Evolutionary conservation across 495 filamentous ascomycete genomes (phyloP).

Genomic region (Penicillium flavigenum): DNA sequence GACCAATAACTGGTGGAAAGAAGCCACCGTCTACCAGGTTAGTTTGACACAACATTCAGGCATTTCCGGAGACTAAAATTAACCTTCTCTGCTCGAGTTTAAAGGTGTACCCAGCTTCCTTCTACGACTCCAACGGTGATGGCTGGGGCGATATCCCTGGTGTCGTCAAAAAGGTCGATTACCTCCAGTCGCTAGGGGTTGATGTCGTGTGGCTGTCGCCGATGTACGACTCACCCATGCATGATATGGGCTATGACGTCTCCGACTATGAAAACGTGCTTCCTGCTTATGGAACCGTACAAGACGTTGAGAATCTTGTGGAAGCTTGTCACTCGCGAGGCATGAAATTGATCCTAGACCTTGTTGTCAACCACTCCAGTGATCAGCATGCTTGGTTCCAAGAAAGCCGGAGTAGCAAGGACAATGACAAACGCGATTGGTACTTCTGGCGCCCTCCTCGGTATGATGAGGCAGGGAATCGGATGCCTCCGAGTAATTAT

Average conservation of each 20-base stretch:
- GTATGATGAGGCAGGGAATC: constrained; percentile 46
- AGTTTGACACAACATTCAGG: background rate
- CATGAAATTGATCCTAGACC: constrained; percentile 56
- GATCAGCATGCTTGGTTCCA: constrained; percentile 58
- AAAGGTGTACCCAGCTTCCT: constrained; percentile 28
- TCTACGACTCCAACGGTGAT: constrained; percentile 57
- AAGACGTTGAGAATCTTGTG: constrained; percentile 53
- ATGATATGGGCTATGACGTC: constrained; percentile 53
- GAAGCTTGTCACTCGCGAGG: constrained; percentile 45
- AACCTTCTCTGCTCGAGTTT: background rate
- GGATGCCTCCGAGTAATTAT: constrained; percentile 57
- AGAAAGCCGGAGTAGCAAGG: constrained; percentile 46
- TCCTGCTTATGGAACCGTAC: constrained; percentile 51
- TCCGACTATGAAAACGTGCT: constrained; percentile 58
- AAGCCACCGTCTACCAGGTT: constrained; percentile 50
- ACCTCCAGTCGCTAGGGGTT: constrained; percentile 51
- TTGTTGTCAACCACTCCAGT: constrained; percentile 59
- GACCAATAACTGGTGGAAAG: constrained; percentile 41
- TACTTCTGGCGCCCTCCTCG: constrained; percentile 56
- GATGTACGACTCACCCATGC: constrained; percentile 49
- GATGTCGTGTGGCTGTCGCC: constrained; percentile 60
- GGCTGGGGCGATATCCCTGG: constrained; percentile 60
- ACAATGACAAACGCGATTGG: constrained; percentile 53
- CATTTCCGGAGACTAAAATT: background rate
- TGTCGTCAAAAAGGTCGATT: constrained; percentile 53